Base-by-base conservation (phyloP, 1,284 basidiomycete genomes). In the Ceraceosorus guamensis region DNA sequence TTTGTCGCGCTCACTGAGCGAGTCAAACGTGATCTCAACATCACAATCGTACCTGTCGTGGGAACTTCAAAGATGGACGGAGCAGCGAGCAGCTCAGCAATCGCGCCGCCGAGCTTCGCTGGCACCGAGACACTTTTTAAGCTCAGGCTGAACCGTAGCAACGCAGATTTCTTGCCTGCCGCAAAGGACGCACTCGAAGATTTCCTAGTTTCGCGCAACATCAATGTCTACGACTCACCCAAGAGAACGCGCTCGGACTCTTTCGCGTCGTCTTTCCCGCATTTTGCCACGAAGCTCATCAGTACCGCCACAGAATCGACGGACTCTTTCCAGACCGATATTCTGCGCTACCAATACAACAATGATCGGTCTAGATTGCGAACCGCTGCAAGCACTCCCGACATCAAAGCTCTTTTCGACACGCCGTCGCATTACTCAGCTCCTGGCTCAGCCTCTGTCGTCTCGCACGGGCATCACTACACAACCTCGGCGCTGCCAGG, bases 171-270 rank as follows among this genome's bases (percentile, higher is more conserved):
- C 78, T 80, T 97, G 60, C 84, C 87, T 37, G 86, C 89, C 0
- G 88, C 90, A 13, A 83, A 89, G 62, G 91, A 96, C 77, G 85
- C 89, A 80, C 82, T 98, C 16, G 93, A 97, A 74, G 88, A 93
- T 70, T 96, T 89, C 80, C 78, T 97, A 59, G 80, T 87, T 51
- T 85, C 85, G 61, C 86, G 91, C 69, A 90, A 88, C 68, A 74
- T 79, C 54, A 76, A 78, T 52, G 77, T 80, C 4, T 79, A 78
- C 55, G 77, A 77, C 8, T 67, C 77, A 1, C 70, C 73, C 18
- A 70, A 73, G 5, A 73, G 75, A 51, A 57, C 58, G 1, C 58
- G 89, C 47, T 87, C 87, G 32, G 92, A 96, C 75, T 91, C 89
- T 4, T 93, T 93, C 71, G 87, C 91, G 30, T 89, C 93, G 70